These are phyloP conservation scores for Penicillium brasilianum DNA, from an alignment of 2,329 filamentous ascomycete genomes.

Conservation along the genomic window DNA sequence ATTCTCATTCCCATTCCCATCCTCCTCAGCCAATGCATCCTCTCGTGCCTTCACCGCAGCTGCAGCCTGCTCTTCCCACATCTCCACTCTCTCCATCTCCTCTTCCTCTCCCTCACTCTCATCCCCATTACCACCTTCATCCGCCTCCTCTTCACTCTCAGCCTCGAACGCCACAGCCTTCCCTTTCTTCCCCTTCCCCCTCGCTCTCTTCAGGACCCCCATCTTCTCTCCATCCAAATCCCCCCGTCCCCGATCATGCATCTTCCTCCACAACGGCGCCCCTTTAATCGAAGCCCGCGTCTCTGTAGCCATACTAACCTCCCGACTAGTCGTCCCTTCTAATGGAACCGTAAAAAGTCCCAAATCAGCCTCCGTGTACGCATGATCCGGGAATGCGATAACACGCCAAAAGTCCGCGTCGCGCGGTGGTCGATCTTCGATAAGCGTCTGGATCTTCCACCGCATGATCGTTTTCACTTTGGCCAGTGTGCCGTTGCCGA, in stretches of 20 bases:
- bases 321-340: conserved; percentile 26
- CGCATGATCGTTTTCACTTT: conserved; percentile 54
- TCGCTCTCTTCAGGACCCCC: conserved; percentile 8
- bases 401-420: conserved; percentile 46
- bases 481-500: conserved; percentile 81
- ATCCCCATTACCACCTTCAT: neutral
- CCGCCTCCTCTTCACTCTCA: conserved; percentile 4
- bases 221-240: conserved; percentile 11
- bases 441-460: conserved; percentile 65
- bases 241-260: conserved; percentile 12
- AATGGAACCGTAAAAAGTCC: conserved; percentile 35
- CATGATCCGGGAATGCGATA: conserved; percentile 46
- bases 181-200: conserved; percentile 20
- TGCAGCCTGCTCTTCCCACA: conserved; percentile 36
- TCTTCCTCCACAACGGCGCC: conserved; percentile 35
- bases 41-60: conserved; percentile 33
- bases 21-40: conserved; percentile 34
- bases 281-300: conserved; percentile 42
- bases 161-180: conserved; percentile 24
- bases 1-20: conserved; percentile 24
- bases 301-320: conserved; percentile 43
- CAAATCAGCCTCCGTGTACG: conserved; percentile 25
- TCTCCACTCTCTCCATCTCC: conserved; percentile 38
- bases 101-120: conserved; percentile 35
- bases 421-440: conserved; percentile 43